Percentiles rank a stretch among this genome's conserved stretches.
These are phyloP conservation scores for Aspergillus homomorphus DNA, from an alignment of 495 filamentous ascomycete species.

Conservation along the genomic window DNA sequence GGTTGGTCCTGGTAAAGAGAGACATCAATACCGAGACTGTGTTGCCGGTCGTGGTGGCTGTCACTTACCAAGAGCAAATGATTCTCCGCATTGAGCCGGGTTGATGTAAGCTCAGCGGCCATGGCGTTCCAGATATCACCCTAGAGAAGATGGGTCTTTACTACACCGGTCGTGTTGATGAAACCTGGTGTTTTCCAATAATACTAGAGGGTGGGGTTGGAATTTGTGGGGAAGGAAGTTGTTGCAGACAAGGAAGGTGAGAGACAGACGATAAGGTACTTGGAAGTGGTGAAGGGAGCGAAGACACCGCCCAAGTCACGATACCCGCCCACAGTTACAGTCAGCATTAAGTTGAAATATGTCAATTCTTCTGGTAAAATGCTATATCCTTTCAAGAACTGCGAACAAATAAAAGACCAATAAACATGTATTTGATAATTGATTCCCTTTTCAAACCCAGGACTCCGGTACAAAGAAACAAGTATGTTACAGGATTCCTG, in stretches of 20 bases:
- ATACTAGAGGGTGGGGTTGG: too few relatives aligned
- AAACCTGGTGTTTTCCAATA: neutral
- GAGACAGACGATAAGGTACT: neutral
- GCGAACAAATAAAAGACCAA: conserved; percentile 9
- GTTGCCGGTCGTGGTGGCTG: conserved; percentile 3
- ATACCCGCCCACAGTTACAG: conserved; percentile 2
- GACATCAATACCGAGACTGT: conserved; percentile 16
- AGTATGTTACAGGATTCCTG: conserved; percentile 43
- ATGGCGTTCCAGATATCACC: conserved; percentile 21
- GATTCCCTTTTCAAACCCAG: conserved; percentile 45
- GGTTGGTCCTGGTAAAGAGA: conserved; percentile 75
- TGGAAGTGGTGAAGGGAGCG: neutral
- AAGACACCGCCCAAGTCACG: conserved; percentile 18
- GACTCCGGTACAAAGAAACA: conserved; percentile 38
- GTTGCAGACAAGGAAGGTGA: neutral
- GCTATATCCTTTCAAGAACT: neutral
- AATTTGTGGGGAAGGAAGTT: neutral
- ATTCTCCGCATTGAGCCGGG: conserved; percentile 69
- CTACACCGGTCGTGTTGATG: neutral
- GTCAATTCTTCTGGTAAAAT: neutral
- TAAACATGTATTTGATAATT: conserved; percentile 17
- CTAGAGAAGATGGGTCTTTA: neutral
- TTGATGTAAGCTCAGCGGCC: conserved; percentile 55
- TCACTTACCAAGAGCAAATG: conserved; percentile 64
- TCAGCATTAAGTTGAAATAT: too few relatives aligned